Evolutionary conservation across 2,329 filamentous ascomycete species (phyloP).

Genomic region (Septoria petroselini): DNA sequence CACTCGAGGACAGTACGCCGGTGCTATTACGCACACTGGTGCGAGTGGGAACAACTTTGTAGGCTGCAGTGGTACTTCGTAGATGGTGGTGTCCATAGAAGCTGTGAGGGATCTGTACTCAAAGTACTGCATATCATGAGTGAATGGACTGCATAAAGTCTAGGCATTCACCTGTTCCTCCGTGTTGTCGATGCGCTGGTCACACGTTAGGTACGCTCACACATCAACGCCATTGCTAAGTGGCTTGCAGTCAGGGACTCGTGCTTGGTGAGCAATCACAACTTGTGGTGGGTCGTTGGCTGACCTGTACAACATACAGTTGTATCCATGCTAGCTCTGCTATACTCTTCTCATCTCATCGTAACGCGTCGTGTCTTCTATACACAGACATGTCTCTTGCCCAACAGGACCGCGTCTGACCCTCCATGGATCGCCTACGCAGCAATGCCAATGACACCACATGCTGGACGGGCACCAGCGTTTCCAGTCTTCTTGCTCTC

Average conservation of each 20-base stretch:
- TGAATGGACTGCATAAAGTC: no score
- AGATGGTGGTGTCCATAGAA: conserved; percentile 19
- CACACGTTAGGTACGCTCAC: no score
- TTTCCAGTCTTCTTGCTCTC: conserved; percentile 99
- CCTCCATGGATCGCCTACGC: not conserved
- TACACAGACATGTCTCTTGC: not conserved
- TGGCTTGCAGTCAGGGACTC: no score
- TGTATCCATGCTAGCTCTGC: conserved; percentile 5
- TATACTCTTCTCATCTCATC: conserved; percentile 25
- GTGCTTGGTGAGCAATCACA: no score
- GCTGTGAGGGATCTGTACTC: no score
- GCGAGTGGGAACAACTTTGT: conserved; percentile 67
- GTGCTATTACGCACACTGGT: conserved; percentile 67
- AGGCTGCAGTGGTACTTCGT: conserved; percentile 50
- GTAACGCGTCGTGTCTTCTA: conserved; percentile 12
- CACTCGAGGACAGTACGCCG: conserved; percentile 54
- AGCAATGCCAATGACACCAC: conserved; percentile 57
- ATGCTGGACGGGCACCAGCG: conserved; percentile 87
- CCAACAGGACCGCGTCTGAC: not conserved
- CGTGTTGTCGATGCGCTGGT: no score
- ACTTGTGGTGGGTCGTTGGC: no score
- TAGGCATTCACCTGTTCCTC: no score
- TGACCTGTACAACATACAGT: not conserved
- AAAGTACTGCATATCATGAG: no score
- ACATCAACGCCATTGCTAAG: no score